A percentile compares a stretch with the other conserved stretches of the same genome.
Evolutionary conservation across 768 basidiomycete species (phyloP).

Genomic region (Boletus barrowsii): DNA sequence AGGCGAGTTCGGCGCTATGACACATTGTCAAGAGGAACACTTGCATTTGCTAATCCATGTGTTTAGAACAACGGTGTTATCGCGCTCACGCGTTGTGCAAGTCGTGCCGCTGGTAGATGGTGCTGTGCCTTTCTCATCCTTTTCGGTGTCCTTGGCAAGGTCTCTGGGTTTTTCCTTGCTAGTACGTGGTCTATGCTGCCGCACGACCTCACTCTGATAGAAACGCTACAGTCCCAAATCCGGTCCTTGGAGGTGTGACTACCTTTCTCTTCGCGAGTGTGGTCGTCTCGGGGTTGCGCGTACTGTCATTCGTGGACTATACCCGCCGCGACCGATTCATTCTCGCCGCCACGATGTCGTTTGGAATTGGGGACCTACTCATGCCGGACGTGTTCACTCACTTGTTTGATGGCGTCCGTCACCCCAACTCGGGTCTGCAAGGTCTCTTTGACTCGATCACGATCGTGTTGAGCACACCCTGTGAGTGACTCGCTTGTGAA

Average conservation of each 20-base stretch:
- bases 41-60: not conserved
- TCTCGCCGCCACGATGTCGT: conserved; percentile 62
- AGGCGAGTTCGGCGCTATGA: conserved; percentile 28
- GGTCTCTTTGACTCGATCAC: conserved; percentile 77
- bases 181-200: conserved; percentile 37
- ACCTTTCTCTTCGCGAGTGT: conserved; percentile 85
- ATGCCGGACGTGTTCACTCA: conserved; percentile 62
- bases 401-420: conserved; percentile 61
- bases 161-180: conserved; percentile 80
- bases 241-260: conserved; percentile 82
- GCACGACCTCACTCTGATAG: not conserved
- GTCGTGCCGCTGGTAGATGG: conserved; percentile 72
- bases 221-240: conserved; percentile 54
- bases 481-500: conserved; percentile 41
- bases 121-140: conserved; percentile 78
- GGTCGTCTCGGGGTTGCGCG: conserved; percentile 64
- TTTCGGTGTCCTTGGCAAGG: conserved; percentile 77
- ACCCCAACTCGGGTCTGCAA: conserved; percentile 51
- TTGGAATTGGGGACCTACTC: conserved; percentile 71
- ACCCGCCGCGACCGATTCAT: conserved; percentile 67
- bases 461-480: conserved; percentile 78
- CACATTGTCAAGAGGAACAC: not conserved
- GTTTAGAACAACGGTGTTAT: conserved; percentile 79
- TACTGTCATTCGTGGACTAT: conserved; percentile 58
- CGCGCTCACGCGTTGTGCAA: conserved; percentile 81